Percentiles rank a stretch among this genome's conserved stretches.
These are phyloP conservation scores for Didymella keratinophila DNA, from an alignment of 2,329 filamentous ascomycete species.

Conservation along the genomic window DNA sequence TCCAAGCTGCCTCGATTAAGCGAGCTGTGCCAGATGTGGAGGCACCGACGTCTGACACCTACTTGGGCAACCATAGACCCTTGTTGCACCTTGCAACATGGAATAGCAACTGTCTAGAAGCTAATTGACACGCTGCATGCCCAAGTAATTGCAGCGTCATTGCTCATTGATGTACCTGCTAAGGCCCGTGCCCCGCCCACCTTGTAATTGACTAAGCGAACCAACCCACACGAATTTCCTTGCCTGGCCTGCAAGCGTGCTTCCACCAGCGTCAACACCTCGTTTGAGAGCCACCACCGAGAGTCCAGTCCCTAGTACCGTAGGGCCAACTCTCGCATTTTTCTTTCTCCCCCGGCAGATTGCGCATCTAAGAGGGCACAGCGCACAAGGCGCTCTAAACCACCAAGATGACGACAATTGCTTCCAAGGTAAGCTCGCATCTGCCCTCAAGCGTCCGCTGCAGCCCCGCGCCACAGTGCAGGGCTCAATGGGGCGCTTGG, in stretches of 20 bases:
- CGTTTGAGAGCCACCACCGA: slow-evolving; percentile 42
- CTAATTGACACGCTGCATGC: slow-evolving; percentile 2
- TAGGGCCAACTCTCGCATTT: slow-evolving; percentile 51
- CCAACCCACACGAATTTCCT: slow-evolving; percentile 30
- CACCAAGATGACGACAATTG: slow-evolving; percentile 53
- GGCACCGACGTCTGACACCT: slow-evolving; percentile 11
- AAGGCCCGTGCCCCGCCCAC: slow-evolving; percentile 17
- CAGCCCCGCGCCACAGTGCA: slow-evolving; percentile 19
- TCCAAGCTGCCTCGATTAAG: slow-evolving; percentile 20
- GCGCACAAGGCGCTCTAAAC: slow-evolving; percentile 56
- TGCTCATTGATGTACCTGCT: not conserved
- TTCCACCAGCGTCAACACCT: slow-evolving; percentile 42
- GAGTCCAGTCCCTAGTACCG: slow-evolving; percentile 50
- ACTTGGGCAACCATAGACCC: slow-evolving; percentile 5
- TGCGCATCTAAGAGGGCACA: slow-evolving; percentile 54
- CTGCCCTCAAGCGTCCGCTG: slow-evolving; percentile 20
- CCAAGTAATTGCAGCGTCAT: slow-evolving; percentile 24
- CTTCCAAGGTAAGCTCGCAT: slow-evolving; percentile 52
- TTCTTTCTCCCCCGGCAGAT: slow-evolving; percentile 45
- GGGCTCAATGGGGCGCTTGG: slow-evolving; percentile 21
- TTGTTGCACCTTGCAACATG: not conserved
- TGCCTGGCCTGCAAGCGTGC: slow-evolving; percentile 22
- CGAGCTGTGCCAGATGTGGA: slow-evolving; percentile 20
- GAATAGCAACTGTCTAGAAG: not conserved
- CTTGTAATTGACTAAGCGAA: slow-evolving; percentile 41